Percentiles rank a stretch among this genome's conserved stretches.
phyloP scores from a whole-genome alignment of 192 early-diverging fungal genomes.

The Dissophora ornata region DNA sequence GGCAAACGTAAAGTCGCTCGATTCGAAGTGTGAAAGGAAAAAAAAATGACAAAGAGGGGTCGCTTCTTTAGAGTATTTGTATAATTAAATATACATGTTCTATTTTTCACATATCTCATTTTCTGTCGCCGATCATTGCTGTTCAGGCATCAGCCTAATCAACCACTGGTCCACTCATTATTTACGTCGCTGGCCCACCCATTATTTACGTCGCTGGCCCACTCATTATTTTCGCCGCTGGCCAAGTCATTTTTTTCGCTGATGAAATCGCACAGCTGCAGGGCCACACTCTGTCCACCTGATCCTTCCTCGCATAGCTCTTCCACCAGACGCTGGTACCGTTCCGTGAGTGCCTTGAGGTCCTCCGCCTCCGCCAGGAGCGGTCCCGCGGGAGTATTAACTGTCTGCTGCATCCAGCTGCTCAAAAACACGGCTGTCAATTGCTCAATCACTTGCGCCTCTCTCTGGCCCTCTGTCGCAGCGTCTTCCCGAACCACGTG shows the following conservation, averaged over 20 bases:
- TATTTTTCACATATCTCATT: conserved; percentile 1
- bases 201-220: too few relatives aligned
- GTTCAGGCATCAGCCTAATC: too few relatives aligned
- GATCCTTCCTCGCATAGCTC: conserved; percentile 37
- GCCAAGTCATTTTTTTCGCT: too few relatives aligned
- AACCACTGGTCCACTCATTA: too few relatives aligned
- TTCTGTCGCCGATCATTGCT: too few relatives aligned
- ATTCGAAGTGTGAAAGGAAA: conserved; percentile 18
- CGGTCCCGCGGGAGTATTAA: conserved; percentile 6
- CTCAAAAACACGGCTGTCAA: conserved; percentile 20
- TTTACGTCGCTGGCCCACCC: too few relatives aligned
- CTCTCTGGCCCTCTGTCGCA: conserved; percentile 30
- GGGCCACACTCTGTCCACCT: conserved; percentile 44
- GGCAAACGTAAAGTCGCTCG: conserved; percentile 19
- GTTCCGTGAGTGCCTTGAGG: conserved; percentile 2
- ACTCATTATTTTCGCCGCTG: too few relatives aligned
- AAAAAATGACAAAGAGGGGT: neutral
- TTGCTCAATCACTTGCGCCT: conserved; percentile 44
- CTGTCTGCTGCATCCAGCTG: conserved; percentile 1
- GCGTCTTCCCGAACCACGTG: conserved; percentile 40
- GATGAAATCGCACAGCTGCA: conserved; percentile 33
- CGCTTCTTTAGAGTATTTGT: neutral
- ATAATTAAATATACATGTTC: neutral
- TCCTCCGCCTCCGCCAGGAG: conserved; percentile 26
- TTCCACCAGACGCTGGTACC: conserved; percentile 26